Base-by-base conservation (phyloP, 225 moss, liverwort and hornwort genomes). In the Physcomitrellopsis africana region DNA sequence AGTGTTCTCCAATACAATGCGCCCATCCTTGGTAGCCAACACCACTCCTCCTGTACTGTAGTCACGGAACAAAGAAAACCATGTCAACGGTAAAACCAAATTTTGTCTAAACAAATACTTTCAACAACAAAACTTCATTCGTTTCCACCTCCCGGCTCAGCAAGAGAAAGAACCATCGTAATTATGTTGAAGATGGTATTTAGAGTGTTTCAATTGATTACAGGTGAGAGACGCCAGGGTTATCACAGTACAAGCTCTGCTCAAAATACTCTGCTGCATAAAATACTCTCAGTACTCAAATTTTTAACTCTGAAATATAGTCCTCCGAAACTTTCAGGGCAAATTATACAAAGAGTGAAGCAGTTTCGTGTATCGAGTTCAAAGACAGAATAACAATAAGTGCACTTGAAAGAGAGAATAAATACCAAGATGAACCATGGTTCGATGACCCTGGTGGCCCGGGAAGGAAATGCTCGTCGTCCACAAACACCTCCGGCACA, bases 1-100 rank as follows among this genome's bases (percentile, higher is more conserved):
- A 11, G 90, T 86, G 58, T 91, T 91, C 73, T 91, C 91, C 80
- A 88, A 81, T 19, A 91, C 78, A 70, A 89, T 91, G 32, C 91
- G 86, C 47, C 88, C 88, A 70, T 91, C 91, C 66, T 89, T 86
- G 5, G 91, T 88, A 22, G 90, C 90, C 72, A 90, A 73, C 42
- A 90, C 90, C 46, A 91, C 82, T 46, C 91, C 88, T 60, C 91
- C 88, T 42, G 83, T 80, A 72, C 85, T 87, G 74, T 62, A 63
- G 47, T 42, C 44, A 58, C 46, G 23, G 7, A 67, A 41, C 19
- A 75, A 24, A 26, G 19, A 51, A 56, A 26, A 72, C 32, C 1
- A 67, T 48, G 26, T 76, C 46, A 72, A 23, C 46, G 26, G 45
- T 6, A 23, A 57, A 70, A 53, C 22, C 19, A 16, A 19, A 52